Conservation (phyloP, 257 asterid genomes). For the Rhazya stricta region DNA sequence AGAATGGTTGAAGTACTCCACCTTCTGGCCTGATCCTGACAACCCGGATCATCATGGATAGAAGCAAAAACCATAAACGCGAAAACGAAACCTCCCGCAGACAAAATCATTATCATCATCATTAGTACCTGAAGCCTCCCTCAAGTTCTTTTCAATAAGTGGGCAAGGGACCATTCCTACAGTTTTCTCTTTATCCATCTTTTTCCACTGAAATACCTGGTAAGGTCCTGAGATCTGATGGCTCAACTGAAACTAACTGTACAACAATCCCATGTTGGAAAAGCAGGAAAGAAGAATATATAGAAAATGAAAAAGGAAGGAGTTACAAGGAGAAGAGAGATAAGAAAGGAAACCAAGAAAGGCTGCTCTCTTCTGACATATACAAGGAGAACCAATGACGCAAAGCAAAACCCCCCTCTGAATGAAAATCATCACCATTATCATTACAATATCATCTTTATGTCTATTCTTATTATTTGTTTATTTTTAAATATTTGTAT, state of each 20-base stretch:
- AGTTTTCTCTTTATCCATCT: constrained; percentile 16
- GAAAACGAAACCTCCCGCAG: constrained; percentile 13
- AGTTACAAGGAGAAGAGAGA: constrained; percentile 16
- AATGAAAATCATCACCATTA: constrained; percentile 75
- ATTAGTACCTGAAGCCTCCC: constrained; percentile 28
- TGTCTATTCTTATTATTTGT: constrained; percentile 30
- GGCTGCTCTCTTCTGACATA: constrained; percentile 49
- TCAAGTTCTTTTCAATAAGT: constrained; percentile 30
- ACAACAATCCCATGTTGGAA: constrained; percentile 48
- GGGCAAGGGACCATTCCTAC: constrained; percentile 31
- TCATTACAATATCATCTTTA: constrained; percentile 67
- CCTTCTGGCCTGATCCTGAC: constrained; percentile 94
- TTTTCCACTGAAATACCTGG: constrained; percentile 26
- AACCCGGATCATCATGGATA: constrained; percentile 93
- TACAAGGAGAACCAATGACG: constrained; percentile 30
- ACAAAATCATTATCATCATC: constrained; percentile 33
- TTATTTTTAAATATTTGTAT: constrained; percentile 26
- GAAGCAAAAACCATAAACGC: constrained; percentile 11
- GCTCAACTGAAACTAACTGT: constrained; percentile 44
- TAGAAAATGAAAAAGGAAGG: constrained; percentile 26
- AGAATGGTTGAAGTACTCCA: constrained; percentile 92
- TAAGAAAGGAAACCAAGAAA: constrained; percentile 35
- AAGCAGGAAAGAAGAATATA: constrained; percentile 27
- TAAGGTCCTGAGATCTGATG: constrained; percentile 19
- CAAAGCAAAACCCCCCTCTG: constrained; percentile 37